Evolutionary conservation across 768 basidiomycete species (phyloP).

Genomic region (Leccinum boreale): DNA sequence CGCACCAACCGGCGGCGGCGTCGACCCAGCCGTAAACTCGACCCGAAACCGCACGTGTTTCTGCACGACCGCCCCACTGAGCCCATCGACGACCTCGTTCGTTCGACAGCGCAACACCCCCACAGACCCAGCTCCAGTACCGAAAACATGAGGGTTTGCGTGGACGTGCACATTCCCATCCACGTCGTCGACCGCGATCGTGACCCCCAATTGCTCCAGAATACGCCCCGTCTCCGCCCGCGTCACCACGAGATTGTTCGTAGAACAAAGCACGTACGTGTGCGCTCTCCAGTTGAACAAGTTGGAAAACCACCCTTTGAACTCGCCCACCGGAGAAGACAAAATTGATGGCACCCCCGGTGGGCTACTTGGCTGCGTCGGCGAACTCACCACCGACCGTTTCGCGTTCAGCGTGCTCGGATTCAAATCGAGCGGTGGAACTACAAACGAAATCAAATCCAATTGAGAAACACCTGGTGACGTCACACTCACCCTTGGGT

Average conservation of each 20-base stretch:
- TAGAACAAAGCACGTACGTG: conserved; percentile 52
- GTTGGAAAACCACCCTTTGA: conserved; percentile 93
- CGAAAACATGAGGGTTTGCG: neutral
- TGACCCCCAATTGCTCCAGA: conserved; percentile 62
- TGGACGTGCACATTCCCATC: conserved; percentile 28
- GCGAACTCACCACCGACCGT: conserved; percentile 49
- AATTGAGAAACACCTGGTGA: neutral
- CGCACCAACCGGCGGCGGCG: conserved; percentile 7
- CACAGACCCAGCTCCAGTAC: conserved; percentile 16
- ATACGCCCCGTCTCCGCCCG: conserved; percentile 61
- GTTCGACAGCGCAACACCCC: conserved; percentile 48
- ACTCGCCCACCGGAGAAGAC: conserved; percentile 77
- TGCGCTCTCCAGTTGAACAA: conserved; percentile 89
- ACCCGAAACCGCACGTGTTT: conserved; percentile 84
- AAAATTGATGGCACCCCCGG: conserved; percentile 39
- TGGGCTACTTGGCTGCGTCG: conserved; percentile 40
- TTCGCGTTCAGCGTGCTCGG: conserved; percentile 39
- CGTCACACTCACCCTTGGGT: conserved; percentile 42
- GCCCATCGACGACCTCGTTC: conserved; percentile 44
- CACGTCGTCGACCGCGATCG: conserved; percentile 54
- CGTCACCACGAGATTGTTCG: conserved; percentile 55
- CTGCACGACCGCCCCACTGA: conserved; percentile 41
- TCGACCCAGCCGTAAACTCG: conserved; percentile 53
- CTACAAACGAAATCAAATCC: conserved; percentile 32
- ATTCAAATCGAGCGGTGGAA: conserved; percentile 54